Evolutionary conservation across 2,329 filamentous ascomycete species (phyloP).

Genomic region (Plectosphaerella plurivora): DNA sequence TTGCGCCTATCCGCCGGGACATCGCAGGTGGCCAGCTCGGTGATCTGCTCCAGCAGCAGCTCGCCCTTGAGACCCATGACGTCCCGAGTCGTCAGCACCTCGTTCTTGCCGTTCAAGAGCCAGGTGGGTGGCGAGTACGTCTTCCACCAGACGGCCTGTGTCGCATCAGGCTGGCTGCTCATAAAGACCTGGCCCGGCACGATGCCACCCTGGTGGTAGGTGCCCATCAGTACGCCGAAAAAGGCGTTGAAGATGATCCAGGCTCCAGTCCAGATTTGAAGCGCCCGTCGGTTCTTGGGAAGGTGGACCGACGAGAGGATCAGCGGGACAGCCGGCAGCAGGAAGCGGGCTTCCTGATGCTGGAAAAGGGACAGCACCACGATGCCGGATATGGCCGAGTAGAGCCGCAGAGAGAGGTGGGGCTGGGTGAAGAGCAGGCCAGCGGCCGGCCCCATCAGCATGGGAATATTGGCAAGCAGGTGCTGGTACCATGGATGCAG

Average conservation of each 20-base stretch:
- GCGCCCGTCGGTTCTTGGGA: conserved; percentile 46
- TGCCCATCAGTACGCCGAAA: conserved; percentile 70
- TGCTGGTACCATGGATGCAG: conserved; percentile 78
- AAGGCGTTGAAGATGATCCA: conserved; percentile 69
- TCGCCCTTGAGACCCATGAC: conserved; percentile 68
- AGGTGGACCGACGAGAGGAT: conserved; percentile 69
- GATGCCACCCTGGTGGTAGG: conserved; percentile 76
- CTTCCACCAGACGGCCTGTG: conserved; percentile 77
- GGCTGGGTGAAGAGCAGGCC: conserved; percentile 55
- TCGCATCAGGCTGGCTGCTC: conserved; percentile 63
- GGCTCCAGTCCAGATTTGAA: conserved; percentile 50
- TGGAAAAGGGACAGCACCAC: conserved; percentile 68
- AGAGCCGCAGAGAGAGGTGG: conserved; percentile 57
- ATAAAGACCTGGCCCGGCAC: conserved; percentile 73
- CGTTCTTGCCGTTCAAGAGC: conserved; percentile 73
- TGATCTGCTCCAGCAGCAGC: conserved; percentile 54
- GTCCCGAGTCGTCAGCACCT: conserved; percentile 65
- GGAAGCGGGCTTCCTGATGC: conserved; percentile 76
- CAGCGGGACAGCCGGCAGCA: conserved; percentile 72
- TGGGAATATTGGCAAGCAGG: conserved; percentile 64
- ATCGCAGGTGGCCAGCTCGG: conserved; percentile 58
- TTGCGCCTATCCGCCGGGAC: conserved; percentile 50
- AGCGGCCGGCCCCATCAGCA: conserved; percentile 67
- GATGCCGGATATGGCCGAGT: conserved; percentile 70
- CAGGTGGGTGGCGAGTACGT: conserved; percentile 79